Percentiles rank a stretch among this genome's conserved stretches.
Evolutionary conservation across 2,329 filamentous ascomycete species (phyloP).

Genomic region (Microascus cirrosus): DNA sequence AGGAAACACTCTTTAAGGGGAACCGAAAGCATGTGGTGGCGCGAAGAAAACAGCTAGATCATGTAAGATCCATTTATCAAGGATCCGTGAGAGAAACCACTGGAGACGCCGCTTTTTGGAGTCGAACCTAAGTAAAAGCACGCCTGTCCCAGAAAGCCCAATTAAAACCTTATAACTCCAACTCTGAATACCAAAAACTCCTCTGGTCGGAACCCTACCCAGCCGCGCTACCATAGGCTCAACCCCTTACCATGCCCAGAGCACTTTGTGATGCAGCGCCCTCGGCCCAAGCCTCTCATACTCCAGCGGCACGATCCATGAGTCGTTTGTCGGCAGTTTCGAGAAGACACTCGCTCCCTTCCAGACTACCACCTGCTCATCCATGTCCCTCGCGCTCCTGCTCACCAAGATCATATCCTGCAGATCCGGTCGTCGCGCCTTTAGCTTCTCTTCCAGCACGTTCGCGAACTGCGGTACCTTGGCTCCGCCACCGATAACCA

Average conservation of each 20-base stretch:
- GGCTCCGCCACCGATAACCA: constrained; percentile 78
- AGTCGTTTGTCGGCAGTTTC: constrained; percentile 84
- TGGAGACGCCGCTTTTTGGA: not conserved
- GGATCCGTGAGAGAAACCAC: not conserved
- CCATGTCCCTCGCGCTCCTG: constrained; percentile 77
- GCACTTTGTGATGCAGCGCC: constrained; percentile 72
- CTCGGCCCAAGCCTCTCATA: constrained; percentile 78
- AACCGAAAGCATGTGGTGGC: too few relatives aligned
- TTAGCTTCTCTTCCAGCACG: constrained; percentile 73
- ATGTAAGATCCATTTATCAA: not conserved
- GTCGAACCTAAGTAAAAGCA: not conserved
- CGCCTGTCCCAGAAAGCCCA: not conserved
- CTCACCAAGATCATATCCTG: constrained; percentile 51
- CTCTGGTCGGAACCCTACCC: not conserved
- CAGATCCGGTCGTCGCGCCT: constrained; percentile 51
- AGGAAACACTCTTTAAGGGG: too few relatives aligned
- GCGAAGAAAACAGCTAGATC: not conserved
- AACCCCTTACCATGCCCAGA: constrained; percentile 43
- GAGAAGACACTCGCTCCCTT: constrained; percentile 97
- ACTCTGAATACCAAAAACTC: not conserved
- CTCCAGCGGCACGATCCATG: constrained; percentile 81
- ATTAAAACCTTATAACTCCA: not conserved
- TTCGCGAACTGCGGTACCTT: constrained; percentile 71
- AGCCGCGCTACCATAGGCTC: not conserved
- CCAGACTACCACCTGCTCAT: constrained; percentile 95